Percentiles rank a stretch among this genome's conserved stretches.
Conservation (phyloP, 2,329 filamentous ascomycete genomes). For the Calonectria pteridis region DNA sequence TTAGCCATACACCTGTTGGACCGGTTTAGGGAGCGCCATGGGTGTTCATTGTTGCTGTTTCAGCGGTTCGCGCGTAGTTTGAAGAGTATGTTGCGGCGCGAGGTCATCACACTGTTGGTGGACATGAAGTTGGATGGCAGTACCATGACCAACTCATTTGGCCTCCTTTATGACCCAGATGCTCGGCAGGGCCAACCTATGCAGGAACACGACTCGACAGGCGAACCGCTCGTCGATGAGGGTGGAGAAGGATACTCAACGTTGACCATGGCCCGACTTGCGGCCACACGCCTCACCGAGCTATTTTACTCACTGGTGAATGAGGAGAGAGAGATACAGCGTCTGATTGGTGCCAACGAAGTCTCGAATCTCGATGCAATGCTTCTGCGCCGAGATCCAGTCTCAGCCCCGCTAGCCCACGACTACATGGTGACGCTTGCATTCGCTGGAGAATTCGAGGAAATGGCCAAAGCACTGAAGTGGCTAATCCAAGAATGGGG, state of each 20-base stretch:
- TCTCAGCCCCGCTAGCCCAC: slow-evolving; percentile 58
- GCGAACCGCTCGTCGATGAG: neutral
- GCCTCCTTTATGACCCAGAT: slow-evolving; percentile 32
- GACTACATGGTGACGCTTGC: slow-evolving; percentile 74
- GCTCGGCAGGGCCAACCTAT: slow-evolving; percentile 25
- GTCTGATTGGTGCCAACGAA: slow-evolving; percentile 32
- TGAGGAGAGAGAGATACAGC: slow-evolving; percentile 39
- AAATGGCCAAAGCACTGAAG: slow-evolving; percentile 66
- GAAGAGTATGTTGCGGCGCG: slow-evolving; percentile 43
- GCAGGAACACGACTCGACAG: slow-evolving; percentile 14
- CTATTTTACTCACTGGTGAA: slow-evolving; percentile 44
- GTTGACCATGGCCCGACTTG: slow-evolving; percentile 35
- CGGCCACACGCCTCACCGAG: slow-evolving; percentile 41
- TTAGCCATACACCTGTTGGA: slow-evolving; percentile 45
- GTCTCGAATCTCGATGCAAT: slow-evolving; percentile 50
- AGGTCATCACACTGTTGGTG: slow-evolving; percentile 38
- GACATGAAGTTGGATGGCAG: slow-evolving; percentile 30
- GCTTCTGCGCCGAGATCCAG: slow-evolving; percentile 49
- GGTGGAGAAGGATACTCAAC: slow-evolving; percentile 13
- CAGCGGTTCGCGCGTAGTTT: slow-evolving; percentile 40
- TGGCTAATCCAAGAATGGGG: slow-evolving; percentile 70
- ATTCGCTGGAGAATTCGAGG: slow-evolving; percentile 68
- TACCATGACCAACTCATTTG: slow-evolving; percentile 25
- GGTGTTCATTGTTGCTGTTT: slow-evolving; percentile 40
- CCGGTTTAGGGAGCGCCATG: slow-evolving; percentile 44